A percentile compares a stretch with the other conserved stretches of the same genome.
Evolutionary conservation across 495 filamentous ascomycete genomes (phyloP).

Genomic region (Chaetomium fimeti): DNA sequence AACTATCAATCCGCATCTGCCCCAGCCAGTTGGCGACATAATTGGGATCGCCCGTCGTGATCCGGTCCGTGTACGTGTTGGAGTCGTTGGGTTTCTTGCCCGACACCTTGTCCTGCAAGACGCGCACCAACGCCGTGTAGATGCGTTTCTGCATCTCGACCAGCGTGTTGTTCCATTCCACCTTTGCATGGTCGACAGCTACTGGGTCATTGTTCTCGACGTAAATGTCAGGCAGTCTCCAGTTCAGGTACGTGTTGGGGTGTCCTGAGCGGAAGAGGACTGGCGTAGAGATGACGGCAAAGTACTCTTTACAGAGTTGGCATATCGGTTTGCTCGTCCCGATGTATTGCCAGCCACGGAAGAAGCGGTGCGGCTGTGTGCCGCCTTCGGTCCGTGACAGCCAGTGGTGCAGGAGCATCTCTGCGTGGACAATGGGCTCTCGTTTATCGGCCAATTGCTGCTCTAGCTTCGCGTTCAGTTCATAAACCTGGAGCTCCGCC

Average conservation of each 20-base stretch:
- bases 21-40: not conserved
- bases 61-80: constrained; percentile 15
- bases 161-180: constrained; percentile 4
- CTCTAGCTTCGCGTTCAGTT: constrained; percentile 5
- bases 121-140: constrained; percentile 9
- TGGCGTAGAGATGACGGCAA: constrained; percentile 13
- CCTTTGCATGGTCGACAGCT: not conserved
- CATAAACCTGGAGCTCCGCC: constrained; percentile 2
- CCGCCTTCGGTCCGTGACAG: constrained; percentile 19
- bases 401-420: constrained; percentile 25
- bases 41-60: not conserved
- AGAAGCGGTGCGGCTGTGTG: constrained; percentile 23
- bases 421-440: constrained; percentile 16
- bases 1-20: no score
- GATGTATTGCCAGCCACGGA: constrained; percentile 30
- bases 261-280: constrained; percentile 15
- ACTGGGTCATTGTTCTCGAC: not conserved
- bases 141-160: constrained; percentile 14
- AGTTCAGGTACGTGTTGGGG: constrained; percentile 17
- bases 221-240: constrained; percentile 17
- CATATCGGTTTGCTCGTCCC: constrained; percentile 33
- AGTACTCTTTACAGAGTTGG: constrained; percentile 29
- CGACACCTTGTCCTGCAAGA: constrained; percentile 16
- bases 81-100: constrained; percentile 12
- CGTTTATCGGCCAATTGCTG: not conserved